Base-by-base conservation (phyloP, 2,329 filamentous ascomycete genomes). In the Pseudogymnoascus sp. region DNA sequence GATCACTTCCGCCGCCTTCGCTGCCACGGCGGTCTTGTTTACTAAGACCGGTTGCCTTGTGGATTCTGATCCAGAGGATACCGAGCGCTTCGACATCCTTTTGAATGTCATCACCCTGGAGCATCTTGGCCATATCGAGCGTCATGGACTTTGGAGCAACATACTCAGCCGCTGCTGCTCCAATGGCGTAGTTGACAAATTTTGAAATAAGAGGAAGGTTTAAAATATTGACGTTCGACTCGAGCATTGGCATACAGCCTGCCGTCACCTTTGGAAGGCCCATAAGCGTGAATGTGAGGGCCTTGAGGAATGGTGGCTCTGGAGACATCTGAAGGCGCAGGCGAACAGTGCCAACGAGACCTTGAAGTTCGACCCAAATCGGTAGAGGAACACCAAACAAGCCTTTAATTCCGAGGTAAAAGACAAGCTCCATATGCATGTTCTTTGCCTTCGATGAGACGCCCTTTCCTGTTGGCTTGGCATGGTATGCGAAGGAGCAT, bases 341-440 rank as follows among this genome's bases (percentile, higher is more conserved):
- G 42, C 93, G 85, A 15, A 93, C 87, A 0, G 93, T 97, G 1
- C 90, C 91, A 21, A 97, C 89, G n/a, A 97, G 80, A 17, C 91
- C 88, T 68, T 90, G 87, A n/a, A 97, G 80, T 75, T 97, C 93
- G 63, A 96, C 91, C 82, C 83, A 64, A 26, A 69, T 65, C 61
- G 66, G 68, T 28, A 71, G 61, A 35, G 71, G 71, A 26, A 67
- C 66, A 28, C 93, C 93, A 69, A 97, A 95, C 4, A 97, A 80
- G 0, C 93, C 93, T 72, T 90, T 91, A 72, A 96, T 79, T 64
- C 95, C 95, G 1, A 97, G 83, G 68, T 97, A 97, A 74, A 99
- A 97, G 8, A 97, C 85, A 13, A 97, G 77, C 71, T 96, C 89
- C 91, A 97, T 96, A 71, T 96, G 93, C 91, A 97, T 96, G 74